A percentile compares a stretch with the other conserved stretches of the same genome.
phyloP scores from a whole-genome alignment of 2,329 filamentous ascomycete species.

The Arthrobotrys megalospora region DNA sequence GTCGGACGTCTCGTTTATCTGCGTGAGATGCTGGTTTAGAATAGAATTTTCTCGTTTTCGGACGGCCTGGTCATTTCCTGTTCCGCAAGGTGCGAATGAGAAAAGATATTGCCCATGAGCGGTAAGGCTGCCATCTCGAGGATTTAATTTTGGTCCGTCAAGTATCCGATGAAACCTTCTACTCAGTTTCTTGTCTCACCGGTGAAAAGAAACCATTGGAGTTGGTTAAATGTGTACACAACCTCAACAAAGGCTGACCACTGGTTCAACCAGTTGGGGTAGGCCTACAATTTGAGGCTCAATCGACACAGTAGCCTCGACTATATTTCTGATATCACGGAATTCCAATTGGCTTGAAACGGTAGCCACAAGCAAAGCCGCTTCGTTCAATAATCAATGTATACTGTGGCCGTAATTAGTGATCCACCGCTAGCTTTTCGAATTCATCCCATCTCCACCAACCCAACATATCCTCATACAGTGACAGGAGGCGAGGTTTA shows the following conservation, averaged over 20 bases:
- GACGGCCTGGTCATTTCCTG: constrained; percentile 2
- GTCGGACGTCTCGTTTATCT: constrained; percentile 40
- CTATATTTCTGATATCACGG: background rate
- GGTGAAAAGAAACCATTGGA: too few relatives aligned
- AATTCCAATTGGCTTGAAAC: constrained; percentile 1
- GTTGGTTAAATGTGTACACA: too few relatives aligned
- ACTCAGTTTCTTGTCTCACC: too few relatives aligned
- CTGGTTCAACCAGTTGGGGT: too few relatives aligned
- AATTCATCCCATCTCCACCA: constrained; percentile 11
- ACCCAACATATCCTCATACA: constrained; percentile 1
- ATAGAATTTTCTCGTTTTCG: constrained; percentile 8
- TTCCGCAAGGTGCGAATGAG: constrained; percentile 38
- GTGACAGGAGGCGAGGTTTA: constrained; percentile 25
- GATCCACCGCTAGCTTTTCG: background rate
- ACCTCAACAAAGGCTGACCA: too few relatives aligned
- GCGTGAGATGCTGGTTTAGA: background rate
- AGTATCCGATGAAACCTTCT: background rate
- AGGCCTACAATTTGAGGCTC: too few relatives aligned
- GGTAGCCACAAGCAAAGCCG: constrained; percentile 9
- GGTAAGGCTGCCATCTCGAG: constrained; percentile 10
- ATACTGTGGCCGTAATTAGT: constrained; percentile 3
- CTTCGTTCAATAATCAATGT: background rate
- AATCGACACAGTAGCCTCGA: constrained; percentile 2
- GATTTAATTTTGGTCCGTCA: background rate
- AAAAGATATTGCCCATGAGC: constrained; percentile 23